Conservation (phyloP, 2,329 filamentous ascomycete species). For the Exophiala lecanii-corni region DNA sequence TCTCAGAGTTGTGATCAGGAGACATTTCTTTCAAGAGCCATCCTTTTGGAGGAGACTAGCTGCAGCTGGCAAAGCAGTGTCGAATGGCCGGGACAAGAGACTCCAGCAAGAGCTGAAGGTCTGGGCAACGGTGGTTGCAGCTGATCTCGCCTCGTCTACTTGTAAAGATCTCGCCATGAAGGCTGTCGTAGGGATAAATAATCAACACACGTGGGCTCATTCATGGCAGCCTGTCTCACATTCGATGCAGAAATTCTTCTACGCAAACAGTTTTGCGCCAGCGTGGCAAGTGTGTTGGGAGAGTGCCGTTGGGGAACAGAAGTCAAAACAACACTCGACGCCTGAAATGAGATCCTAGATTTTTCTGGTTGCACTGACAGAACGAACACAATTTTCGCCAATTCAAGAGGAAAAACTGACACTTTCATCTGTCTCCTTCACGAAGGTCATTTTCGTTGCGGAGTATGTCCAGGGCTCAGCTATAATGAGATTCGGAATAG, state of each 20-base stretch:
- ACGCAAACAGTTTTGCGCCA: neutral
- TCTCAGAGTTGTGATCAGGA: neutral
- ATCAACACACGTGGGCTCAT: neutral
- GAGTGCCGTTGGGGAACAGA: neutral
- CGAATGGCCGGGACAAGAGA: neutral
- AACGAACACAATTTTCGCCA: no score
- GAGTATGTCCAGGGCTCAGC: no score
- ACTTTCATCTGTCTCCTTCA: no score
- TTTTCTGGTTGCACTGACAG: no score
- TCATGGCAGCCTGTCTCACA: neutral
- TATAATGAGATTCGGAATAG: no score
- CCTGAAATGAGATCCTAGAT: no score
- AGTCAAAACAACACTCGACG: no score
- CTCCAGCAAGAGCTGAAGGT: neutral
- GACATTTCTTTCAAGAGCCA: neutral
- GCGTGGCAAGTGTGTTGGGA: neutral
- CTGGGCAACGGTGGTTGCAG: neutral
- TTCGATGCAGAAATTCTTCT: conserved; percentile 1
- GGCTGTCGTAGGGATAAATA: neutral
- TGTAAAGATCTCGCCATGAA: neutral
- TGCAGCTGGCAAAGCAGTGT: neutral
- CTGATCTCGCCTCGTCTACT: neutral
- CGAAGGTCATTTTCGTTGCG: no score
- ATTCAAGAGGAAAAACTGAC: no score
- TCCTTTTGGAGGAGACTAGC: neutral